phyloP scores from a whole-genome alignment of 805 yeast genomes.

The Yamadazyma sp. region DNA sequence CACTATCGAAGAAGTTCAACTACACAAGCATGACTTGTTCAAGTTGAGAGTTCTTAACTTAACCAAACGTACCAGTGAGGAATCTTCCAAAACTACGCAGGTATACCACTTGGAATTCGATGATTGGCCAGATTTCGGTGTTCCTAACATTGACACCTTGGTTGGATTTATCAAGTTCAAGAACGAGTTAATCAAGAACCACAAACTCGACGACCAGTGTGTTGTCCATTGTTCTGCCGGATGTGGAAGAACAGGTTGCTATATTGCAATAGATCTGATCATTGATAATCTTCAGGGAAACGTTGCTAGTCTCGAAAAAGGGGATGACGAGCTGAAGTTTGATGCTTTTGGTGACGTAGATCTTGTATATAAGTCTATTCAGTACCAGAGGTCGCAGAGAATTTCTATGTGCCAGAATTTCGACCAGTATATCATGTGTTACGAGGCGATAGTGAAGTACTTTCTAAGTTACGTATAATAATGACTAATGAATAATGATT shows the following conservation, averaged over 20 bases:
- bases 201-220: conserved; percentile 14
- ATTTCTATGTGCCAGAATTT: conserved; percentile 83
- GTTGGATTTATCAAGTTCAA: conserved; percentile 34
- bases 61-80: conserved; percentile 11
- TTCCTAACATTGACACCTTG: conserved; percentile 35
- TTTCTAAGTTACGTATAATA: conserved; percentile 11
- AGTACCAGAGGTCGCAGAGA: conserved; percentile 69
- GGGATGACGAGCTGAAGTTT: conserved; percentile 3
- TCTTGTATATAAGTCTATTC: conserved; percentile 60
- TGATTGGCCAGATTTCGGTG: conserved; percentile 51
- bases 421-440: conserved; percentile 71
- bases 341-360: conserved; percentile 41
- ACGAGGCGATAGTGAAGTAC: conserved; percentile 52
- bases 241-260: conserved; percentile 59
- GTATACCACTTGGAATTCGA: conserved; percentile 42
- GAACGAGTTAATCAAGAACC: conserved; percentile 22
- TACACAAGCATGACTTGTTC: conserved; percentile 16
- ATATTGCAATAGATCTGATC: conserved; percentile 46
- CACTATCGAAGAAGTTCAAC: conserved; percentile 13
- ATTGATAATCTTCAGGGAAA: conserved; percentile 23
- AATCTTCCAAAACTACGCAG: conserved; percentile 1
- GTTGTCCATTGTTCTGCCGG: conserved; percentile 62
- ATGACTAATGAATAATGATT: conserved; percentile 14
- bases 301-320: neutral
- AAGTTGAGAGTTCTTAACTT: conserved; percentile 18